A percentile compares a stretch with the other conserved stretches of the same genome.
phyloP scores from a whole-genome alignment of 257 asterid genomes.

The Solanum medicagineum region DNA sequence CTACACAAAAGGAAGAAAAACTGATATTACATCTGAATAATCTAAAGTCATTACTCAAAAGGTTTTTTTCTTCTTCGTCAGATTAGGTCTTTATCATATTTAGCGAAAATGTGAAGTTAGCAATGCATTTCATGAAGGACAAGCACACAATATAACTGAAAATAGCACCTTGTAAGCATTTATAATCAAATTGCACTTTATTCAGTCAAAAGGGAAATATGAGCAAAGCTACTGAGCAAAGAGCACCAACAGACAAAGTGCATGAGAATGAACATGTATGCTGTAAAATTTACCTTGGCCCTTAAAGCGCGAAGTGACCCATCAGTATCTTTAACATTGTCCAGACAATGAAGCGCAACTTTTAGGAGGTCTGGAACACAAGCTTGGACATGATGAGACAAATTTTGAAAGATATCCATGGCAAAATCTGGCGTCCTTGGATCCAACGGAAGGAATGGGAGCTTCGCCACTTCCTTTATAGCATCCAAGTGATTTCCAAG shows the following conservation, averaged over 20 bases:
- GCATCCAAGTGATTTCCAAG: slow-evolving; percentile 69
- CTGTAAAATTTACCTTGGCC: slow-evolving; percentile 43
- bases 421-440: slow-evolving; percentile 57
- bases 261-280: not conserved
- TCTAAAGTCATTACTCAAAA: not conserved
- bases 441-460: slow-evolving; percentile 92
- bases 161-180: not conserved
- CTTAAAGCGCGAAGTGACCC: slow-evolving; percentile 91
- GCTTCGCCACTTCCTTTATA: slow-evolving; percentile 75
- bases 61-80: not conserved
- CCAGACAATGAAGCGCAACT: slow-evolving; percentile 76
- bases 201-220: not conserved
- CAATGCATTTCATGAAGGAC: not conserved
- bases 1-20: not conserved
- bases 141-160: not conserved
- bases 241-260: not conserved
- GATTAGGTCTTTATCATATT: not conserved
- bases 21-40: no score
- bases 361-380: slow-evolving; percentile 87
- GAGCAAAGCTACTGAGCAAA: not conserved
- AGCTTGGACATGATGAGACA: slow-evolving; percentile 78
- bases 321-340: slow-evolving; percentile 71
- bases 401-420: slow-evolving; percentile 37
- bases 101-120: not conserved
- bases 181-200: no score